These are phyloP conservation scores for Benincasa hispida DNA, from an alignment of 306 rosid species.

Conservation along the genomic window DNA sequence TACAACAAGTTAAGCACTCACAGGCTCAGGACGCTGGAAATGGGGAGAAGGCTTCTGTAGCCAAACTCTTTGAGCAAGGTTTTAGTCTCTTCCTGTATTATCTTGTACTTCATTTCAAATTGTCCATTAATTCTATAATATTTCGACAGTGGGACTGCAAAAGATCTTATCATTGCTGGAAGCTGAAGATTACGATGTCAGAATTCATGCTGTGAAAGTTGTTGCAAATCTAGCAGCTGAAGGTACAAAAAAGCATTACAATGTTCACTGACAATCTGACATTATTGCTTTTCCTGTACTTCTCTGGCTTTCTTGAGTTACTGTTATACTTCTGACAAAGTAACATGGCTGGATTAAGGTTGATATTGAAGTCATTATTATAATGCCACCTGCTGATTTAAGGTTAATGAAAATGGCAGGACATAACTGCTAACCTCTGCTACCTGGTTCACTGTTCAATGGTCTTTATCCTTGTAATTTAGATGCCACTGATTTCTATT, in stretches of 20 bases:
- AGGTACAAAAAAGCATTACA: constrained; percentile 35
- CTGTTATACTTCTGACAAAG: neutral
- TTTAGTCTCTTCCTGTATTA: constrained; percentile 9
- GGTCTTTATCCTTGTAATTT: neutral
- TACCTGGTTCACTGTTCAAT: neutral
- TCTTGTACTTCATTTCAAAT: constrained; percentile 10
- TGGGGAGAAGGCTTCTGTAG: constrained; percentile 80
- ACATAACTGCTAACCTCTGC: neutral
- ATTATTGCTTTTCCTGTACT: neutral
- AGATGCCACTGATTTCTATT: neutral
- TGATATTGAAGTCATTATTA: neutral
- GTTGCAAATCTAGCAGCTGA: constrained; percentile 99
- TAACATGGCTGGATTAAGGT: neutral
- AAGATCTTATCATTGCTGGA: constrained; percentile 94
- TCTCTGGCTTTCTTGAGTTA: neutral
- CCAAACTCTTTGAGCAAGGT: constrained; percentile 99
- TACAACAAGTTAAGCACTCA: constrained; percentile 47
- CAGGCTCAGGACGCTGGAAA: constrained; percentile 51
- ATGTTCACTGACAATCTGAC: neutral
- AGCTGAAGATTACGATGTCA: constrained; percentile 88
- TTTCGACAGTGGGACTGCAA: constrained; percentile 80
- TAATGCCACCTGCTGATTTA: neutral
- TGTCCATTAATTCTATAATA: constrained; percentile 8
- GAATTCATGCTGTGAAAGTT: constrained; percentile 95
- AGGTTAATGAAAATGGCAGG: neutral